Conservation (phyloP, 106 monocot genomes). For the Gastrodia elata region DNA sequence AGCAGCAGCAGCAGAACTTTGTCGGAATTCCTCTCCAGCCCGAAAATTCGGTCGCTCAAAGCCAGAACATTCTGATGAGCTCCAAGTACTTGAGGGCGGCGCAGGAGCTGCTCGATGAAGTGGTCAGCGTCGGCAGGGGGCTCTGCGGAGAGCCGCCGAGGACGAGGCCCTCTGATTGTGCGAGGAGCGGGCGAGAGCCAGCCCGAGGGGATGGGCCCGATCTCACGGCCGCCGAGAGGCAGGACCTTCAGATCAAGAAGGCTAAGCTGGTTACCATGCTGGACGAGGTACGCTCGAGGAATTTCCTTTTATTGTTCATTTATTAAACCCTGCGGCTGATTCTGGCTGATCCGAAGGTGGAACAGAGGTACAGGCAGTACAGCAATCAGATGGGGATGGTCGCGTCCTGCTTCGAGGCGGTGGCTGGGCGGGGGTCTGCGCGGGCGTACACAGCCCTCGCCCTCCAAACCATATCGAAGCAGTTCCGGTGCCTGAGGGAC, state of each 20-base stretch:
- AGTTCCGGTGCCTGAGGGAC: slow-evolving; percentile 90
- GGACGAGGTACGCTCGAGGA: slow-evolving; percentile 54
- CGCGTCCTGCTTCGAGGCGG: slow-evolving; percentile 62
- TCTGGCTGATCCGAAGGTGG: slow-evolving; percentile 37
- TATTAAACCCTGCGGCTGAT: neutral
- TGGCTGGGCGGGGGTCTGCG: slow-evolving; percentile 69
- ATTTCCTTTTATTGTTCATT: neutral
- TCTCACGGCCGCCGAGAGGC: slow-evolving; percentile 59
- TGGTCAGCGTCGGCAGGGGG: slow-evolving; percentile 58
- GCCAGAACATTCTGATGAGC: slow-evolving; percentile 55
- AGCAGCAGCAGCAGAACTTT: slow-evolving; percentile 34
- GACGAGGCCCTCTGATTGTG: neutral
- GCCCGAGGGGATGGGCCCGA: slow-evolving; percentile 17
- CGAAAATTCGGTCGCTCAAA: slow-evolving; percentile 3
- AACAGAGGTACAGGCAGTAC: slow-evolving; percentile 84
- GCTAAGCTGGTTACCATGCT: slow-evolving; percentile 84
- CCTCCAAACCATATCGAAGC: slow-evolving; percentile 86
- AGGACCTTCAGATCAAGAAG: slow-evolving; percentile 97
- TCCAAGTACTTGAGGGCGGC: slow-evolving; percentile 89
- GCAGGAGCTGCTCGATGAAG: slow-evolving; percentile 79
- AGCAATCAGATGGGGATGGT: slow-evolving; percentile 84
- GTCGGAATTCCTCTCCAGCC: slow-evolving; percentile 53
- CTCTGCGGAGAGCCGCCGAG: neutral
- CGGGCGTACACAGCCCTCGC: slow-evolving; percentile 84
- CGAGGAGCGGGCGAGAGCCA: slow-evolving; percentile 1